A percentile compares a stretch with the other conserved stretches of the same genome.
Conservation (phyloP, 208 protist species). For the Trypanosoma rangeli region DNA sequence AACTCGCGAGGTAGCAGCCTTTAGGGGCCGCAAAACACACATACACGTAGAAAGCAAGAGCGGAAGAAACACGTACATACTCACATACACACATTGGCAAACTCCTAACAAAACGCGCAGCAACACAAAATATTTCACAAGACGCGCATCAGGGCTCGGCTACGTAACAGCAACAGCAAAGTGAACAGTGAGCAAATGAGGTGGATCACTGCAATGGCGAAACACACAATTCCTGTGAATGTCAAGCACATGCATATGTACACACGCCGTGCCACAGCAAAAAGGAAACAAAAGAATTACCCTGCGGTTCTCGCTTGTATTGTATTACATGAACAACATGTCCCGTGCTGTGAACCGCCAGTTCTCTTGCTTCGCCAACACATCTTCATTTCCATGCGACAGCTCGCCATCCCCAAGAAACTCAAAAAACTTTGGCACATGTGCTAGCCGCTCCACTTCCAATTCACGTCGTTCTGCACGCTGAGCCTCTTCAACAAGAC, state of each 20-base stretch:
- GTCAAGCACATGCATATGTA: too few relatives aligned
- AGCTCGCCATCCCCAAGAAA: constrained; percentile 14
- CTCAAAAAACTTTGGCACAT: constrained; percentile 22
- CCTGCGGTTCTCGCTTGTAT: background rate
- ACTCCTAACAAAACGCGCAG: too few relatives aligned
- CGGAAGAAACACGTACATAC: too few relatives aligned
- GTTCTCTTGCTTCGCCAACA: constrained; percentile 7
- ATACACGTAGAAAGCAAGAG: too few relatives aligned
- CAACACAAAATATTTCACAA: too few relatives aligned
- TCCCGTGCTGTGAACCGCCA: constrained; percentile 21
- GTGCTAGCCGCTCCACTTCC: background rate
- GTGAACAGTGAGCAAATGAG: too few relatives aligned
- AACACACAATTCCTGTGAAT: background rate
- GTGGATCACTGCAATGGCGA: background rate
- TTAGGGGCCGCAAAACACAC: too few relatives aligned
- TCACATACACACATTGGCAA: too few relatives aligned
- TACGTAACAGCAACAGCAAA: too few relatives aligned
- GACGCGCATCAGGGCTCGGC: too few relatives aligned
- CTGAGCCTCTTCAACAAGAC: constrained; percentile 22
- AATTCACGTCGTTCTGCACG: constrained; percentile 19
- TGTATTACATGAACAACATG: constrained; percentile 4
- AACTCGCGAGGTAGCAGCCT: too few relatives aligned
- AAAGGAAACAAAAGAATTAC: background rate
- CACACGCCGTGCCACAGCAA: background rate
- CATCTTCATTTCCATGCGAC: constrained; percentile 3